phyloP scores from a whole-genome alignment of 2,329 filamentous ascomycete species.

The Sphaerulina populicola region DNA sequence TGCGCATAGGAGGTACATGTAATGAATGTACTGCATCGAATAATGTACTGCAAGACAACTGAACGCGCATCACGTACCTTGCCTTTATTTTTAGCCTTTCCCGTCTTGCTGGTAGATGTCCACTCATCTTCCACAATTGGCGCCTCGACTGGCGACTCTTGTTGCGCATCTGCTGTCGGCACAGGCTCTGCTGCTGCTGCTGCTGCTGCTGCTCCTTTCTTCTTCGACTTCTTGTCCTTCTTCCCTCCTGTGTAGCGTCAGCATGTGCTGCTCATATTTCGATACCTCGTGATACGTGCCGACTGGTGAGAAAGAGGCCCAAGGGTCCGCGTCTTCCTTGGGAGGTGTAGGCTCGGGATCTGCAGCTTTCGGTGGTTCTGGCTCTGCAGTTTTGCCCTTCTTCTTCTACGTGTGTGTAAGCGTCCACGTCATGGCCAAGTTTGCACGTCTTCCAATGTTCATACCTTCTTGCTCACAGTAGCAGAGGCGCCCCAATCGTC shows the following conservation, averaged over 20 bases:
- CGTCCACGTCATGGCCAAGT: neutral
- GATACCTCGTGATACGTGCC: slow-evolving; percentile 30
- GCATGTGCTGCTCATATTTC: no score
- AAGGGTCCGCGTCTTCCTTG: slow-evolving; percentile 8
- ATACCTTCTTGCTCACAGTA: slow-evolving; percentile 36
- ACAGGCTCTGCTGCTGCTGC: slow-evolving; percentile 24
- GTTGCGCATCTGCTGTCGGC: slow-evolving; percentile 11
- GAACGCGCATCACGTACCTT: slow-evolving; percentile 26
- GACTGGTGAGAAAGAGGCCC: slow-evolving; percentile 23
- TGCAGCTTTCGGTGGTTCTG: slow-evolving; percentile 24
- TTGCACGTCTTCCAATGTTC: no score
- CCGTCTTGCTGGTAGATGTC: slow-evolving; percentile 18
- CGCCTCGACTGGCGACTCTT: slow-evolving; percentile 14
- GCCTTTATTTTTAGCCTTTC: slow-evolving; percentile 31
- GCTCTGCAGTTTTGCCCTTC: slow-evolving; percentile 17
- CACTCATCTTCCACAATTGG: slow-evolving; percentile 14
- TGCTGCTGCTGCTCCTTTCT: slow-evolving; percentile 16
- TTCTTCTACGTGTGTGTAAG: slow-evolving; percentile 9
- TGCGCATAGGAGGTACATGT: neutral
- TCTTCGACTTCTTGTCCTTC: slow-evolving; percentile 27
- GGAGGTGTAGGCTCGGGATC: slow-evolving; percentile 12
- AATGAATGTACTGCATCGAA: neutral
- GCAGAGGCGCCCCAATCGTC: slow-evolving; percentile 25
- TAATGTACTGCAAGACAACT: slow-evolving; percentile 12
- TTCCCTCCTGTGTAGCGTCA: slow-evolving; percentile 2